phyloP scores from a whole-genome alignment of 495 filamentous ascomycete genomes.

The Halenospora varia region DNA sequence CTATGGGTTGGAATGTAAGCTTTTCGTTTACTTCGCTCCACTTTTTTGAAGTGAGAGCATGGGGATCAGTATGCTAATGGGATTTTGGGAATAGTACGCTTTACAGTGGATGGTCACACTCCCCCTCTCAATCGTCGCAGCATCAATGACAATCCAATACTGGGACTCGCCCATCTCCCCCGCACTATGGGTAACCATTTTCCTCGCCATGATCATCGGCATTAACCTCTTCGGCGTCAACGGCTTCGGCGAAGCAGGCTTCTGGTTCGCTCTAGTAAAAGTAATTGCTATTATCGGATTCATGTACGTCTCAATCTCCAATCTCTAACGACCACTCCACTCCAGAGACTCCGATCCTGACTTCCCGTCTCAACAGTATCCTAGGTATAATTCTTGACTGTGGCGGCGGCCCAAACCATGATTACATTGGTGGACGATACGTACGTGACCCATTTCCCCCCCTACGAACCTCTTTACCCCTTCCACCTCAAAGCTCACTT shows the following conservation, averaged over 20 bases:
- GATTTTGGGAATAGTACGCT: slow-evolving; percentile 57
- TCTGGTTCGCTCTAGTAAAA: slow-evolving; percentile 83
- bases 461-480: too few species aligned
- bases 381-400: slow-evolving; percentile 76
- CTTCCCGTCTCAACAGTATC: slow-evolving; percentile 33
- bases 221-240: slow-evolving; percentile 88
- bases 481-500: too few species aligned
- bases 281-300: slow-evolving; percentile 83
- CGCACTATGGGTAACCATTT: slow-evolving; percentile 82
- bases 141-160: slow-evolving; percentile 81
- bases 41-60: too few species aligned
- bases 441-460: too few species aligned
- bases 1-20: slow-evolving; percentile 94
- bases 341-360: neutral
- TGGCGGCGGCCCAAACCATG: slow-evolving; percentile 63
- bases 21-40: too few species aligned
- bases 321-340: too few species aligned
- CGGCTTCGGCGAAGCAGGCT: slow-evolving; percentile 89
- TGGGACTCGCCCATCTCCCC: slow-evolving; percentile 63
- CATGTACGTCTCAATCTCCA: too few species aligned
- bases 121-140: slow-evolving; percentile 86
- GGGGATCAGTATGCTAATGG: slow-evolving; percentile 9
- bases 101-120: slow-evolving; percentile 89
- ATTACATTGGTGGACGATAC: slow-evolving; percentile 79
- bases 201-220: slow-evolving; percentile 64